A percentile compares a stretch with the other conserved stretches of the same genome.
phyloP scores from a whole-genome alignment of 148 eudicot species.

The Rhododendron williamsianum region DNA sequence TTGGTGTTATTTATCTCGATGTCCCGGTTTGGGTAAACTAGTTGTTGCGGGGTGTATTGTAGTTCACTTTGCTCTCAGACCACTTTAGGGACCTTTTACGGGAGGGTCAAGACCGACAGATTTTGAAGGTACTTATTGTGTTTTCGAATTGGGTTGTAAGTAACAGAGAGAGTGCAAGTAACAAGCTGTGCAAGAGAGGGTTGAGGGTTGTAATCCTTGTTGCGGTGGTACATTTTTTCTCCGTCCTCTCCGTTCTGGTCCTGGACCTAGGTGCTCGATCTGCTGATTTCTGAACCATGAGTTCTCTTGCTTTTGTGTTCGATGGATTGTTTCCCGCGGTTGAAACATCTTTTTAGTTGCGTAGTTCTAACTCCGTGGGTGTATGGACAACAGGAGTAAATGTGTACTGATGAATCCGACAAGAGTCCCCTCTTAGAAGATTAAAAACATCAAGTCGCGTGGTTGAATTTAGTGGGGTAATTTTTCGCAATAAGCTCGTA shows the following conservation, averaged over 20 bases:
- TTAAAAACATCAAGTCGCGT: background rate
- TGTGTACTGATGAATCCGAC: background rate
- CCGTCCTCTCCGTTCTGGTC: background rate
- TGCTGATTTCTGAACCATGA: background rate
- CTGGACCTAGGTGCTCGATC: background rate
- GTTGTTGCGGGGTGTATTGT: background rate
- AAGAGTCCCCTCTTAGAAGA: background rate
- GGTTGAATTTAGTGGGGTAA: background rate
- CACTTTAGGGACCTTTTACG: background rate
- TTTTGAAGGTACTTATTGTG: background rate
- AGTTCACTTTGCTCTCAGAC: background rate
- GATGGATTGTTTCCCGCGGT: background rate
- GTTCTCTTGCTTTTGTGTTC: background rate
- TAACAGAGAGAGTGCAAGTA: background rate
- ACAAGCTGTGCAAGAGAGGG: background rate
- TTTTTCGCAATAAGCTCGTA: background rate
- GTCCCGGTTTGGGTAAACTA: background rate
- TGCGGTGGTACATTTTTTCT: background rate
- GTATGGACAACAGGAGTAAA: background rate
- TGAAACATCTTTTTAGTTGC: background rate
- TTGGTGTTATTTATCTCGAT: background rate
- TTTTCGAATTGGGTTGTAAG: background rate
- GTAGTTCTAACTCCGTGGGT: background rate
- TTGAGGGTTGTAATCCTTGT: background rate
- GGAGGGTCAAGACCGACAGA: background rate